Evolutionary conservation across 805 yeast genomes (phyloP).

Genomic region (Pichia nanzhaoensis): DNA sequence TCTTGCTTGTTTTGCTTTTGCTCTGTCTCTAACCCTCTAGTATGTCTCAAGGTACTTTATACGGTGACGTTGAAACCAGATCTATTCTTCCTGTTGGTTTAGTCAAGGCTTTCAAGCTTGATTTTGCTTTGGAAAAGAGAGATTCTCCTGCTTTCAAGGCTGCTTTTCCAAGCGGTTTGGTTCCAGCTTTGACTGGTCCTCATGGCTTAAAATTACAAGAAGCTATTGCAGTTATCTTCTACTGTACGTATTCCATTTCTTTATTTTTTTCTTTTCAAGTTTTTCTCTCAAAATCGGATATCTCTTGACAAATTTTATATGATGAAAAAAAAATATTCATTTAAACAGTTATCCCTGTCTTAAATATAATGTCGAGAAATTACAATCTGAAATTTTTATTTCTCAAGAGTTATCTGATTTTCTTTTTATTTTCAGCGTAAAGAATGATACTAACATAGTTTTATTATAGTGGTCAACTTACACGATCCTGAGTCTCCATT

Average conservation of each 20-base stretch:
- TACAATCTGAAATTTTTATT: conserved; percentile 39
- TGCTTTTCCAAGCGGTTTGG: conserved; percentile 56
- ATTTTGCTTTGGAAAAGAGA: conserved; percentile 33
- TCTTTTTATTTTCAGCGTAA: neutral
- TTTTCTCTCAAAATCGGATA: neutral
- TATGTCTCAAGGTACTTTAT: conserved; percentile 33
- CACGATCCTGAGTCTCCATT: conserved; percentile 38
- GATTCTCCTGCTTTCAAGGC: conserved; percentile 34
- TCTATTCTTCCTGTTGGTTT: conserved; percentile 32
- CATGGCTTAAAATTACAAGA: conserved; percentile 70
- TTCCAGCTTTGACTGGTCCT: conserved; percentile 66
- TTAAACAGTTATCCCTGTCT: conserved; percentile 83
- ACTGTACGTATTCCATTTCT: conserved; percentile 30
- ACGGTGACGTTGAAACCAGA: conserved; percentile 29
- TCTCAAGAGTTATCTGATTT: neutral
- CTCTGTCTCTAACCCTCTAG: conserved; percentile 8
- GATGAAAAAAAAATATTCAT: conserved; percentile 49
- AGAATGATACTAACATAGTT: neutral
- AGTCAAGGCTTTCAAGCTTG: conserved; percentile 53
- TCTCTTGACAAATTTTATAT: conserved; percentile 23
- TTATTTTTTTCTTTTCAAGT: neutral
- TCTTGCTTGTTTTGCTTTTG: neutral
- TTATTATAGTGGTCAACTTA: conserved; percentile 37
- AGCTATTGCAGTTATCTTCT: conserved; percentile 55
- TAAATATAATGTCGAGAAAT: conserved; percentile 67